Evolutionary conservation across 2,329 filamentous ascomycete genomes (phyloP).

Genomic region (Stagonosporopsis tanaceti): DNA sequence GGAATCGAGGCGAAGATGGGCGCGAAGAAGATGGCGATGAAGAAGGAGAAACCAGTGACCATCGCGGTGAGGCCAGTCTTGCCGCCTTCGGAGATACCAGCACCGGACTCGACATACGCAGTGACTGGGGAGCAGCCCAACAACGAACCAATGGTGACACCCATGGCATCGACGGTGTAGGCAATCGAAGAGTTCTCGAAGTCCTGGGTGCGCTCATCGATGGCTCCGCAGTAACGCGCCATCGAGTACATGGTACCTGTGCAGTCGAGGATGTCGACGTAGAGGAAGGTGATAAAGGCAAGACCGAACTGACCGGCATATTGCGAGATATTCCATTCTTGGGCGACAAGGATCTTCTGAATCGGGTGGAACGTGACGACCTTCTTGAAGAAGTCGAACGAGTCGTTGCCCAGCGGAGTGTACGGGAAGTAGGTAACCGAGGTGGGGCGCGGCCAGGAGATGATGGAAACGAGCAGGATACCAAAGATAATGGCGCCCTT

Average conservation of each 20-base stretch:
- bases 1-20: conserved; percentile 91
- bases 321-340: conserved; percentile 74
- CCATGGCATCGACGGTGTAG: conserved; percentile 83
- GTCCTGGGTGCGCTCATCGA: conserved; percentile 83
- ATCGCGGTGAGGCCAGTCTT: conserved; percentile 86
- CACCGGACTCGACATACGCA: conserved; percentile 87
- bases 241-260: conserved; percentile 90
- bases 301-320: conserved; percentile 81
- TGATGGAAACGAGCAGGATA: conserved; percentile 83
- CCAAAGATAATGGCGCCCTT: conserved; percentile 87
- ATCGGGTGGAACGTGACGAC: conserved; percentile 87
- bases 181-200: conserved; percentile 86
- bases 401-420: conserved; percentile 70
- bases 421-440: conserved; percentile 83
- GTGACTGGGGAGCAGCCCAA: conserved; percentile 83
- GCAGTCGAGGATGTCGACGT: conserved; percentile 87
- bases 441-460: conserved; percentile 84
- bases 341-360: conserved; percentile 70
- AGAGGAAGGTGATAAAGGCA: conserved; percentile 86
- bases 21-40: conserved; percentile 83
- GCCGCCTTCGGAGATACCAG: conserved; percentile 87
- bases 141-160: conserved; percentile 81
- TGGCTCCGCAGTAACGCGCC: conserved; percentile 81
- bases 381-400: conserved; percentile 87
- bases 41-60: conserved; percentile 79